Conservation (phyloP, 306 rosid genomes). For the Echinosophora koreensis region DNA sequence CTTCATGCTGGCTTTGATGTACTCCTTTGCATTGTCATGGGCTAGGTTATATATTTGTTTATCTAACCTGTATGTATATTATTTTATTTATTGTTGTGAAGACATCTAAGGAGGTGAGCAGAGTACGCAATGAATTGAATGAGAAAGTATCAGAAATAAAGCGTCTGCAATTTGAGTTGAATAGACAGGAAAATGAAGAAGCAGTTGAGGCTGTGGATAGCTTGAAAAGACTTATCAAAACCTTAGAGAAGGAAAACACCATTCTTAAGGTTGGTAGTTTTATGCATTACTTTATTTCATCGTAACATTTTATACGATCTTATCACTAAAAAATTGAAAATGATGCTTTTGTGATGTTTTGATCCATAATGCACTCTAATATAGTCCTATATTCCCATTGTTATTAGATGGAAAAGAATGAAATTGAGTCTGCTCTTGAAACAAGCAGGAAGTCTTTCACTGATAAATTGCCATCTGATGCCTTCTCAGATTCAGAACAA, state of each 20-base stretch:
- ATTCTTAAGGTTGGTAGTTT: slow-evolving; percentile 73
- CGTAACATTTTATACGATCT: not conserved
- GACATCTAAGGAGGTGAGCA: slow-evolving; percentile 64
- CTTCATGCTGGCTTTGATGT: slow-evolving; percentile 9
- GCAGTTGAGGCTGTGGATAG: slow-evolving; percentile 52
- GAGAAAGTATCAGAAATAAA: slow-evolving; percentile 70
- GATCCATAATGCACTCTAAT: slow-evolving; percentile 39
- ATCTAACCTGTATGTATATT: slow-evolving; percentile 46
- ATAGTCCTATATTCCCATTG: slow-evolving; percentile 24
- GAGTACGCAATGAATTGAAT: slow-evolving; percentile 65
- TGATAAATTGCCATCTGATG: slow-evolving; percentile 51
- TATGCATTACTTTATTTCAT: slow-evolving; percentile 24
- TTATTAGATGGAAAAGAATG: slow-evolving; percentile 75
- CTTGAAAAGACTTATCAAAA: slow-evolving; percentile 65
- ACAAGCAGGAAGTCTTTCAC: slow-evolving; percentile 51
- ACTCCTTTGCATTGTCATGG: slow-evolving; percentile 23
- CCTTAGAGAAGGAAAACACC: slow-evolving; percentile 77
- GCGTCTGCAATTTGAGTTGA: slow-evolving; percentile 72
- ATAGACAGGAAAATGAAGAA: slow-evolving; percentile 56
- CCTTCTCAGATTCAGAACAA: slow-evolving; percentile 56
- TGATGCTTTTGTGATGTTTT: slow-evolving; percentile 24
- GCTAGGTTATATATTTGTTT: slow-evolving; percentile 30
- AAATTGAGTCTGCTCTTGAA: slow-evolving; percentile 74
- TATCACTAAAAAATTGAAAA: slow-evolving; percentile 10
- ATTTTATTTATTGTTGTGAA: slow-evolving; percentile 50